phyloP scores from a whole-genome alignment of 1,139 yeast genomes.

The Saccharomyces hybrid region DNA sequence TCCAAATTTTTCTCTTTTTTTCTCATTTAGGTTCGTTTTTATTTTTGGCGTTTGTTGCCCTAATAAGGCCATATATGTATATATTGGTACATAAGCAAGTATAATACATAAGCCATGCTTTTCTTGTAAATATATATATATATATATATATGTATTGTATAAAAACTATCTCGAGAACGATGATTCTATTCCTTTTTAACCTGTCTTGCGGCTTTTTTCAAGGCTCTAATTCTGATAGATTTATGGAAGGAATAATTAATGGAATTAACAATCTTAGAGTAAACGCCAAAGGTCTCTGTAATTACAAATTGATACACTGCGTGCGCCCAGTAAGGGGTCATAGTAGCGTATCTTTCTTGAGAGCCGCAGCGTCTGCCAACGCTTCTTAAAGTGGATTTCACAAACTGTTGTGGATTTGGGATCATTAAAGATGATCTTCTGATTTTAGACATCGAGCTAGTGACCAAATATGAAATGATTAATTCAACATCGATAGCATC shows the following conservation, averaged over 20 bases:
- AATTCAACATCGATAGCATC: conserved; percentile 77
- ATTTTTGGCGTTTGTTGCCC: neutral
- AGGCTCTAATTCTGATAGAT: conserved; percentile 72
- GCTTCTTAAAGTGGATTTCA: conserved; percentile 52
- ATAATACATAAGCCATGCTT: neutral
- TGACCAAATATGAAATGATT: conserved; percentile 82
- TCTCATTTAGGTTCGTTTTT: neutral
- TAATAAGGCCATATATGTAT: neutral
- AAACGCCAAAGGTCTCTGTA: conserved; percentile 75
- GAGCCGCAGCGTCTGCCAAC: conserved; percentile 89
- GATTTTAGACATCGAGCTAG: conserved; percentile 93
- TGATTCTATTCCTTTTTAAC: conserved; percentile 21
- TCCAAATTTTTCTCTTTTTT: conserved; percentile 1
- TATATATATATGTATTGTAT: neutral
- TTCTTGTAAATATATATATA: conserved; percentile 1
- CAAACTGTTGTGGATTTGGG: conserved; percentile 80
- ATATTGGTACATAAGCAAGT: neutral
- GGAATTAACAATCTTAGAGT: conserved; percentile 57
- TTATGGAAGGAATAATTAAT: conserved; percentile 72
- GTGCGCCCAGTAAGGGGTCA: conserved; percentile 91
- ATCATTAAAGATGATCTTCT: conserved; percentile 65
- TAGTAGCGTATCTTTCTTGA: conserved; percentile 79
- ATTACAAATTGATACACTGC: conserved; percentile 86
- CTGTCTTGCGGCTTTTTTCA: conserved; percentile 61
- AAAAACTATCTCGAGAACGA: neutral